Evolutionary conservation across 225 moss, liverwort and hornwort genomes (phyloP).

Genomic region (Marchantia paleacea): DNA sequence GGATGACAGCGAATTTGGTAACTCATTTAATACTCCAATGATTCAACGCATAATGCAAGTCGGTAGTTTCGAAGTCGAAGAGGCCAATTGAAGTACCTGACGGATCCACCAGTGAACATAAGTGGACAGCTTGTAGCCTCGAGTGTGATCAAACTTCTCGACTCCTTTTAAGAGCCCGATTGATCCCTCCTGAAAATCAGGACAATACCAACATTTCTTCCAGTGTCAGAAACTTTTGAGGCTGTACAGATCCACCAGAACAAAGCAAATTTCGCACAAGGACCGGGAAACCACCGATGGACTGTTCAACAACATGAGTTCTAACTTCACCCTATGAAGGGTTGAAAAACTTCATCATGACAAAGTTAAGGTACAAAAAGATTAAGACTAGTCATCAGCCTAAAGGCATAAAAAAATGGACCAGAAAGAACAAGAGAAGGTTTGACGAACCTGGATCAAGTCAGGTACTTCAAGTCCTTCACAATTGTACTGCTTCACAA

Average conservation of each 20-base stretch:
- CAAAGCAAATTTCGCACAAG: not conserved
- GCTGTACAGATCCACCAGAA: not conserved
- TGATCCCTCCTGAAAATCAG: conserved; percentile 69
- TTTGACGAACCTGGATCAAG: conserved; percentile 78
- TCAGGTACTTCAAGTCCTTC: conserved; percentile 95
- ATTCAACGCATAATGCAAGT: not conserved
- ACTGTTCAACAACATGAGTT: no score
- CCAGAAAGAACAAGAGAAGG: not conserved
- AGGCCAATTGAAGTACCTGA: conserved; percentile 49
- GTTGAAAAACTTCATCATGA: no score
- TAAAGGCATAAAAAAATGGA: not conserved
- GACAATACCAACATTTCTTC: not conserved
- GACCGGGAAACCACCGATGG: not conserved
- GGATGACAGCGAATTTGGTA: not conserved
- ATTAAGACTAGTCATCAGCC: not conserved
- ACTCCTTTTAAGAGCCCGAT: conserved; percentile 90
- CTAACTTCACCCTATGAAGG: no score
- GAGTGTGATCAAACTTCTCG: conserved; percentile 91
- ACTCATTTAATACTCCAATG: not conserved
- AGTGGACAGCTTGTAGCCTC: conserved; percentile 94
- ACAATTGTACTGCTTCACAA: conserved; percentile 87
- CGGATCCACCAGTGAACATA: conserved; percentile 99
- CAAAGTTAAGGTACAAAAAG: not conserved
- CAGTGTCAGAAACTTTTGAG: not conserved
- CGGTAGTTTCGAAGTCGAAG: not conserved